Evolutionary conservation across 163 green algal species (phyloP).

Genomic region (Scenedesmus sp.): DNA sequence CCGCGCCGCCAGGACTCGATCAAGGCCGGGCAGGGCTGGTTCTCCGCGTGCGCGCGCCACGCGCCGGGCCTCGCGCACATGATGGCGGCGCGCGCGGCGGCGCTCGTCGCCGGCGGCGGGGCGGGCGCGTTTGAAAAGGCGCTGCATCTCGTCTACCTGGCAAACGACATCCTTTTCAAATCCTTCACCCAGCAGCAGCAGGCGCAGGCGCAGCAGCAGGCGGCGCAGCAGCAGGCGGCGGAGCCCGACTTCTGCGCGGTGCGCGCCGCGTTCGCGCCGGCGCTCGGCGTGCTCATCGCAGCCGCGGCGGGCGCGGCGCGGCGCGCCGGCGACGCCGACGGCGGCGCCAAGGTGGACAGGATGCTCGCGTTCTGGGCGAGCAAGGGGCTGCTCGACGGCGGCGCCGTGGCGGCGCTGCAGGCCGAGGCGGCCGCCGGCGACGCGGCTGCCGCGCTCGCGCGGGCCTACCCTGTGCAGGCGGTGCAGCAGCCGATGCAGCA

Average conservation of each 20-base stretch:
- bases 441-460: constrained; percentile 17
- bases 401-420: constrained; percentile 36
- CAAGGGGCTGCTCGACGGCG: constrained; percentile 53
- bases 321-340: constrained; percentile 1
- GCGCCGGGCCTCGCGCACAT: constrained; percentile 67
- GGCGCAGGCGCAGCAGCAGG: not conserved
- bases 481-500: constrained; percentile 40
- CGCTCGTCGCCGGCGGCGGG: not conserved
- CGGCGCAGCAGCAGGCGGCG: constrained; percentile 6
- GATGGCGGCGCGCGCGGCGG: constrained; percentile 57
- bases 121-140: constrained; percentile 63
- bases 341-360: constrained; percentile 53
- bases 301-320: constrained; percentile 27
- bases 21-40: constrained; percentile 76
- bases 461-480: not conserved
- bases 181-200: constrained; percentile 41
- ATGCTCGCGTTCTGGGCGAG: constrained; percentile 77
- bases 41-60: constrained; percentile 67
- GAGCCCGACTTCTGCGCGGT: constrained; percentile 45
- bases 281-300: constrained; percentile 69
- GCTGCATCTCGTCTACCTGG: constrained; percentile 84
- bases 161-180: constrained; percentile 88
- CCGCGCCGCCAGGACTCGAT: constrained; percentile 73
- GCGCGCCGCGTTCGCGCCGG: constrained; percentile 62
- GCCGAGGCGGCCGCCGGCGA: constrained; percentile 35